Evolutionary conservation across 1,139 yeast genomes (phyloP), one percentile per base, ranked within the genome.

Genomic region (Zhuliangozyma blackwelliae): DNA sequence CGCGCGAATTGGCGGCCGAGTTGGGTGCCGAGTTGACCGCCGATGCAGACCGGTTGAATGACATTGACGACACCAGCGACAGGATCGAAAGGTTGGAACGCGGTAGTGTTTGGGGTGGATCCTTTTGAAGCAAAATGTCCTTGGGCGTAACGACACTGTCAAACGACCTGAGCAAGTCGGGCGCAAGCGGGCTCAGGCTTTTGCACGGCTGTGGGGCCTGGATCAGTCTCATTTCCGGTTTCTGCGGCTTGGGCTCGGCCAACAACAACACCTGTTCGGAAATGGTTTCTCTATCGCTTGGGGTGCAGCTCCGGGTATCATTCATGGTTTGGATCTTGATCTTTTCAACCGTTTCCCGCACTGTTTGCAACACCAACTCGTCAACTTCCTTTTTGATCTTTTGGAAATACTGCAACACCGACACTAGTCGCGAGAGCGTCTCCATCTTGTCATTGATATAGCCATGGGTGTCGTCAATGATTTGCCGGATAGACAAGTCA

Each of bases 301-400:
- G 44, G 8, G 46, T 10, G 44, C 37, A 36, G 26, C 39, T 39
- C 35, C 41, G 27, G 10, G 44, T 38, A 12, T 28, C 27, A 12
- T 20, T 21, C n/a, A 38, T 40, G 1, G 69, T 61, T 45, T 68
- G 75, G 27, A 69, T 75, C 34, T 65, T 63, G 8, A 75, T 77
- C 51, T 61, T 74, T 21, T 62, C 60, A 10, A 87, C 75, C 0
- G 95, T 82, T 30, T 78, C 79, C 19, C 75, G 68, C 3, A 92
- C 87, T 0, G 86, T 71, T 31, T 68, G 62, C 28, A 86, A 62
- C 2, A 90, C 95, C 51, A 81, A 66, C 13, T 61, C 69, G 52
- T 90, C 96, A 7, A 90, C 88, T 56, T 92, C 97, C 32, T 73
- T 75, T 43, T 88, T 85, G 33, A 92, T 78, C 49, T 81, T 81